Evolutionary conservation across 441 rosid genomes (phyloP).

Genomic region (Hura crepitans): DNA sequence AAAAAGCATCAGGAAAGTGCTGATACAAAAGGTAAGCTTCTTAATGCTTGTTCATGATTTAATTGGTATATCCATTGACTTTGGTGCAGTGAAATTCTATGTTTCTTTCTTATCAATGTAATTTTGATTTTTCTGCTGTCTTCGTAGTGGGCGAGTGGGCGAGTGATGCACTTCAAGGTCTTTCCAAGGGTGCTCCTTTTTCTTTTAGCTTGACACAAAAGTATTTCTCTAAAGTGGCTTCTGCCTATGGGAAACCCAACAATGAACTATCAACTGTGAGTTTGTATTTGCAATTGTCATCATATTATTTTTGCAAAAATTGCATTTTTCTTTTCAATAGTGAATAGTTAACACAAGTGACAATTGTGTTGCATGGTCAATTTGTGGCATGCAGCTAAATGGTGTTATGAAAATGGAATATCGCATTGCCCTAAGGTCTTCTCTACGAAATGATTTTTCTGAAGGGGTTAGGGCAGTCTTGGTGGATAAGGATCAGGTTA

Average conservation of each 20-base stretch:
- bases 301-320: background rate
- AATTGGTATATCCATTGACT: background rate
- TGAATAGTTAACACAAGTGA: background rate
- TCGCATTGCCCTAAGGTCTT: slow-evolving; percentile 69
- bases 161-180: slow-evolving; percentile 66
- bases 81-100: background rate
- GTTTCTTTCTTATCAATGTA: background rate
- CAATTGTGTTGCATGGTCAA: slow-evolving; percentile 3
- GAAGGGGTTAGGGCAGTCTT: slow-evolving; percentile 95
- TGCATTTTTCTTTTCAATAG: background rate
- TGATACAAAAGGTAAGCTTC: slow-evolving; percentile 55
- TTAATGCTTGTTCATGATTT: background rate
- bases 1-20: slow-evolving; percentile 53
- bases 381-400: slow-evolving; percentile 43
- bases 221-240: slow-evolving; percentile 66
- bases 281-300: slow-evolving; percentile 12
- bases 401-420: slow-evolving; percentile 88
- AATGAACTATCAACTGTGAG: slow-evolving; percentile 61
- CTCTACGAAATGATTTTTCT: slow-evolving; percentile 67
- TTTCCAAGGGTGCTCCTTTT: slow-evolving; percentile 78
- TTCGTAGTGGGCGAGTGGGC: slow-evolving; percentile 72
- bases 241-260: slow-evolving; percentile 47
- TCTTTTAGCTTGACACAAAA: slow-evolving; percentile 67
- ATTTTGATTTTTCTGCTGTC: background rate
- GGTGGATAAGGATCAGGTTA: slow-evolving; percentile 93